Conservation (phyloP, 2,329 filamentous ascomycete genomes). For the Pseudogymnoascus sp. region DNA sequence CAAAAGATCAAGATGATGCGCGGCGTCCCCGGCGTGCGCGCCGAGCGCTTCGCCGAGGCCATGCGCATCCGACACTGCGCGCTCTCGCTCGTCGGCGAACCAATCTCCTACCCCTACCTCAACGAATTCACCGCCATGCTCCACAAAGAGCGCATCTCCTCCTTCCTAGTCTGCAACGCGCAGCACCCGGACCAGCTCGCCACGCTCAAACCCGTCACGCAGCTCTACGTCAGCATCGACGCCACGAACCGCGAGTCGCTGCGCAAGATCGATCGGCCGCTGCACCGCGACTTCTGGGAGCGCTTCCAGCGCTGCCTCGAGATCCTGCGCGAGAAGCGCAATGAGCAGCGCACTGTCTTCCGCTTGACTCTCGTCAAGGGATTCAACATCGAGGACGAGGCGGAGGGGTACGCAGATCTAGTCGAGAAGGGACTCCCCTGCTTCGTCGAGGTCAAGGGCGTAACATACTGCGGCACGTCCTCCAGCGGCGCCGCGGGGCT, state of each 20-base stretch:
- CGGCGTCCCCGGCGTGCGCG: constrained; percentile 83
- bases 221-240: constrained; percentile 94
- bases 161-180: constrained; percentile 93
- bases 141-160: constrained; percentile 78
- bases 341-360: constrained; percentile 86
- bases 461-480: constrained; percentile 90
- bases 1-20: constrained; percentile 97
- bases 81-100: constrained; percentile 83
- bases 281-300: constrained; percentile 97
- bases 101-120: constrained; percentile 98
- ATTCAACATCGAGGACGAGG: constrained; percentile 95
- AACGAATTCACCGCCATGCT: constrained; percentile 82
- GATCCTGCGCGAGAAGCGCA: constrained; percentile 74
- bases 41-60: constrained; percentile 85
- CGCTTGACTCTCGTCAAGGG: constrained; percentile 92
- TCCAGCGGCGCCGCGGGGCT: constrained; percentile 76
- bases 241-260: constrained; percentile 83
- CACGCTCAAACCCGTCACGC: constrained; percentile 74
- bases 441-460: constrained; percentile 92
- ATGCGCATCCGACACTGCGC: constrained; percentile 92
- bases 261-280: constrained; percentile 78
- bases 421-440: constrained; percentile 79
- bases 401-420: constrained; percentile 78
- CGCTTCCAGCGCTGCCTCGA: constrained; percentile 85
- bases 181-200: constrained; percentile 90